These are phyloP conservation scores for Hansenula anomala DNA, from an alignment of 1,139 yeast species.

Conservation along the genomic window DNA sequence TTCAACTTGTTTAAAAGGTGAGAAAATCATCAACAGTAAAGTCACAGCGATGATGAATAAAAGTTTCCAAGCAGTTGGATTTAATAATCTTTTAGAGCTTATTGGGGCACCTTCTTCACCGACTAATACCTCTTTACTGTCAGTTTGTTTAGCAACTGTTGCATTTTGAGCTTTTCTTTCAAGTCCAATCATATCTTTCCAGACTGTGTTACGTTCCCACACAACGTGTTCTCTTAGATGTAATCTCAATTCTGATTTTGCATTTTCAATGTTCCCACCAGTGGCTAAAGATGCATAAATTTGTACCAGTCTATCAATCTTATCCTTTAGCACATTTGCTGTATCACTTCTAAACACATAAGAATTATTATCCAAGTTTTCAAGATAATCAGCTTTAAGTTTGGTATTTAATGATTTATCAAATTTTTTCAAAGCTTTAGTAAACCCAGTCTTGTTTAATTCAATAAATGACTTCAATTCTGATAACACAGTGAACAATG, in stretches of 20 bases:
- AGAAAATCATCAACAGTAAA: constrained; percentile 42
- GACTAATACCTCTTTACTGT: constrained; percentile 19
- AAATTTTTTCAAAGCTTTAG: constrained; percentile 84
- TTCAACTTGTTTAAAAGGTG: constrained; percentile 57
- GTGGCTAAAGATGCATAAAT: constrained; percentile 42
- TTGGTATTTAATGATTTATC: constrained; percentile 73
- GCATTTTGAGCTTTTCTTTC: constrained; percentile 69
- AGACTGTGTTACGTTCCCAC: constrained; percentile 94
- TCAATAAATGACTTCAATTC: constrained; percentile 81
- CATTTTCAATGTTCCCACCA: constrained; percentile 36
- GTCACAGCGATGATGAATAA: constrained; percentile 39
- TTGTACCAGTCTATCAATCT: constrained; percentile 40
- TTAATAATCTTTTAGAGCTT: constrained; percentile 12
- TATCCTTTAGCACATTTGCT: constrained; percentile 34
- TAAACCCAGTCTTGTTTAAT: constrained; percentile 81
- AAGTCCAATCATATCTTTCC: constrained; percentile 92
- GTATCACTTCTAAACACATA: constrained; percentile 45
- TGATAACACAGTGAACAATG: constrained; percentile 68
- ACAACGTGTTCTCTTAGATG: constrained; percentile 88
- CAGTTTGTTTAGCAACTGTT: constrained; percentile 27
- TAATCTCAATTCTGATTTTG: constrained; percentile 64
- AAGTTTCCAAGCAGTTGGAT: constrained; percentile 34
- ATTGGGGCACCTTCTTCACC: constrained; percentile 19
- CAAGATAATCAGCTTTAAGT: constrained; percentile 48
- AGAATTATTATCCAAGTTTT: constrained; percentile 28